Evolutionary conservation across 2,329 filamentous ascomycete genomes (phyloP).

Genomic region (Microsporum canis): DNA sequence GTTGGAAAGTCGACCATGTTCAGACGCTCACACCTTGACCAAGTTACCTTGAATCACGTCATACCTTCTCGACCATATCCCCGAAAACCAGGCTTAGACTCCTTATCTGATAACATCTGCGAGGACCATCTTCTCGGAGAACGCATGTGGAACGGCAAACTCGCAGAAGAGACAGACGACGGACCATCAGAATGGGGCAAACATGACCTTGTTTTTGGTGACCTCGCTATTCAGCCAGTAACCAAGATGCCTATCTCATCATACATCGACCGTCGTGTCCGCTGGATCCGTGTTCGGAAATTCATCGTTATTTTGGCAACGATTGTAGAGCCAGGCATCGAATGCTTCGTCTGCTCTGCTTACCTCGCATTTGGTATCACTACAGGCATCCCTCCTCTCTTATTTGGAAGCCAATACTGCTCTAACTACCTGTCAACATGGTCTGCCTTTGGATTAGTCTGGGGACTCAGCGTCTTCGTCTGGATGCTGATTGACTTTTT

Average conservation of each 20-base stretch:
- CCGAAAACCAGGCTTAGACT: slow-evolving; percentile 63
- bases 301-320: slow-evolving; percentile 86
- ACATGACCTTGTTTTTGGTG: slow-evolving; percentile 73
- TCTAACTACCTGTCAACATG: slow-evolving; percentile 54
- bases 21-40: slow-evolving; percentile 76
- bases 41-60: slow-evolving; percentile 49
- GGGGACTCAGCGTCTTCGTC: slow-evolving; percentile 50
- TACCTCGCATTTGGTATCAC: slow-evolving; percentile 72
- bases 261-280: slow-evolving; percentile 68
- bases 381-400: slow-evolving; percentile 49
- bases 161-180: slow-evolving; percentile 30
- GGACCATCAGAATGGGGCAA: slow-evolving; percentile 48
- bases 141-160: slow-evolving; percentile 58
- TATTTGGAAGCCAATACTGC: slow-evolving; percentile 32
- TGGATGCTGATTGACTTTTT: slow-evolving; percentile 72
- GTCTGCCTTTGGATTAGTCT: slow-evolving; percentile 53
- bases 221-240: slow-evolving; percentile 83
- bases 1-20: slow-evolving; percentile 99
- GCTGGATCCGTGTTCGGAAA: slow-evolving; percentile 89
- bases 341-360: slow-evolving; percentile 70
- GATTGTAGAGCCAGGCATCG: slow-evolving; percentile 82
- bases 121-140: slow-evolving; percentile 96
- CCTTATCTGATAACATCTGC: slow-evolving; percentile 92
- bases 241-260: slow-evolving; percentile 63
- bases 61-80: slow-evolving; percentile 27